phyloP scores from a whole-genome alignment of 257 asterid species.

The Solanum pimpinellifolium region DNA sequence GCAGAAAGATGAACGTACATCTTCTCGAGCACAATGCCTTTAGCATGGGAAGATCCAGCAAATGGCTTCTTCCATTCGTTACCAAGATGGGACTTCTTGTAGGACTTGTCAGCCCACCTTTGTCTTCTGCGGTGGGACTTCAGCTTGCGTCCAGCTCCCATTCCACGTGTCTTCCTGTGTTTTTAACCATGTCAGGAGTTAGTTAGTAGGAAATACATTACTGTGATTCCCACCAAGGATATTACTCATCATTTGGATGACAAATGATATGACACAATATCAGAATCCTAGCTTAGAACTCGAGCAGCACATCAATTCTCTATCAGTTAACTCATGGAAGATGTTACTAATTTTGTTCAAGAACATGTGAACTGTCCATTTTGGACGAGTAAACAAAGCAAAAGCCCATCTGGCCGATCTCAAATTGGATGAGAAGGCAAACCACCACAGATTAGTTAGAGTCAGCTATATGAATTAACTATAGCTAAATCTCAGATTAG shows the following conservation, averaged over 20 bases:
- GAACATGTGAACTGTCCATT: neutral
- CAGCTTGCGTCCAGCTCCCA: slow-evolving; percentile 87
- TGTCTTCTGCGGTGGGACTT: slow-evolving; percentile 59
- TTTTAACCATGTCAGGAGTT: neutral
- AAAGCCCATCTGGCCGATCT: neutral
- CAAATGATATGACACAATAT: neutral
- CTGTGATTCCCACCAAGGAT: neutral
- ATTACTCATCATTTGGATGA: neutral
- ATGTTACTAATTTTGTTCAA: neutral
- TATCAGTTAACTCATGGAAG: neutral
- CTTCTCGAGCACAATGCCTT: slow-evolving; percentile 75
- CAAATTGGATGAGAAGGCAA: neutral
- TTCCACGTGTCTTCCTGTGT: slow-evolving; percentile 65
- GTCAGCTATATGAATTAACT: neutral
- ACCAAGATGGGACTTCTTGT: slow-evolving; percentile 71
- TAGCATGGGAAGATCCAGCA: slow-evolving; percentile 75
- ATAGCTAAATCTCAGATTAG: neutral
- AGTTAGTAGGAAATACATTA: neutral
- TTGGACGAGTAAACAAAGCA: neutral
- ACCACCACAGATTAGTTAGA: neutral
- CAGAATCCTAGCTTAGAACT: neutral
- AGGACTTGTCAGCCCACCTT: slow-evolving; percentile 79
- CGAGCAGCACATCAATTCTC: neutral
- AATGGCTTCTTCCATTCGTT: slow-evolving; percentile 85
- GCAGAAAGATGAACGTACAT: slow-evolving; percentile 24